Percentiles rank a stretch among this genome's conserved stretches.
Evolutionary conservation across 768 basidiomycete genomes (phyloP).

Genomic region (Calvatia gigantea): DNA sequence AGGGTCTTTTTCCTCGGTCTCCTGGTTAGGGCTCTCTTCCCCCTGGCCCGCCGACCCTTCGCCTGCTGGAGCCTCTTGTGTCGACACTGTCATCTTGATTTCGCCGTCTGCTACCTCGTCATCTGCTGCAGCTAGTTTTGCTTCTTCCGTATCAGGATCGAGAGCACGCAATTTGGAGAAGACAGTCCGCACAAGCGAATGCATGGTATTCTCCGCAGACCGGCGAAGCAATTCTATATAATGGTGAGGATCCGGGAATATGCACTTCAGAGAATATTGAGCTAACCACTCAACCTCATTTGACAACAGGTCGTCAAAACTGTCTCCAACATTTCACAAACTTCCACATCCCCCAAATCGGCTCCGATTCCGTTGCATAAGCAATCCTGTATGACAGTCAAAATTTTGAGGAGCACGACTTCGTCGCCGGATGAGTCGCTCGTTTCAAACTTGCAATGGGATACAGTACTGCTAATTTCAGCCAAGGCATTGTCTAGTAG

Average conservation of each 20-base stretch:
- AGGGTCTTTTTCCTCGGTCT: neutral
- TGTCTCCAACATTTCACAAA: conserved; percentile 98
- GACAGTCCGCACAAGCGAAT: conserved; percentile 77
- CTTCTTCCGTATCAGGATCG: conserved; percentile 66
- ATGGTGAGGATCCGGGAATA: conserved; percentile 7
- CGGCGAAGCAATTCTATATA: conserved; percentile 76
- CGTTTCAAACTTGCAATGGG: conserved; percentile 97
- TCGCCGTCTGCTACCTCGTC: conserved; percentile 51
- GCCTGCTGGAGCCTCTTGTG: conserved; percentile 23
- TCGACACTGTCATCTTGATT: conserved; percentile 57
- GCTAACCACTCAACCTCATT: conserved; percentile 90
- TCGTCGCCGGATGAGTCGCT: conserved; percentile 98
- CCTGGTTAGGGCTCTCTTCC: conserved; percentile 7
- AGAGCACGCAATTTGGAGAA: conserved; percentile 71
- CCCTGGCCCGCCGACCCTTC: conserved; percentile 19
- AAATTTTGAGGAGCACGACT: conserved; percentile 87
- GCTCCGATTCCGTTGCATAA: conserved; percentile 66
- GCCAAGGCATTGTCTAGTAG: conserved; percentile 65
- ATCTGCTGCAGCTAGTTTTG: conserved; percentile 52
- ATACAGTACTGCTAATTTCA: conserved; percentile 84
- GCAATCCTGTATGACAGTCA: conserved; percentile 85
- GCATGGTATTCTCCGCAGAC: conserved; percentile 87
- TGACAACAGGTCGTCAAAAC: conserved; percentile 96
- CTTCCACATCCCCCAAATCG: conserved; percentile 86
- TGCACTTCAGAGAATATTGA: neutral